Percentiles rank a stretch among this genome's conserved stretches.
phyloP scores from a whole-genome alignment of 495 filamentous ascomycete genomes.

The Lepraria neglecta region DNA sequence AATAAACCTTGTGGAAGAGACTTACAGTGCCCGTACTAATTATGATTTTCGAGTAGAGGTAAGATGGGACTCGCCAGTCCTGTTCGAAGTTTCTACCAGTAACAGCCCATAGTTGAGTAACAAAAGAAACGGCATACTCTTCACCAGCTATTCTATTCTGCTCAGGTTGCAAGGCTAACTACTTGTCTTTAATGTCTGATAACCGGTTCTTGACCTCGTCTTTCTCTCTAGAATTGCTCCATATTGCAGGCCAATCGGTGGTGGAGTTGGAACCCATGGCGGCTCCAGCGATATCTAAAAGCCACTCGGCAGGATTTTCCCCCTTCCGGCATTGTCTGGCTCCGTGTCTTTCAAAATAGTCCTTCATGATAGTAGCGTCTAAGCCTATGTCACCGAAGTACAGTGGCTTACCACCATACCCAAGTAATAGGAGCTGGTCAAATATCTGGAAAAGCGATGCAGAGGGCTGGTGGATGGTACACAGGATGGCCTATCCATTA shows the following conservation, averaged over 20 bases:
- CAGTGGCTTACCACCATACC: conserved; percentile 72
- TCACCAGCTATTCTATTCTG: no score
- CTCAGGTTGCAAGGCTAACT: no score
- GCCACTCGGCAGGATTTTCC: conserved; percentile 92
- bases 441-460: conserved; percentile 88
- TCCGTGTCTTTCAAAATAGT: conserved; percentile 78
- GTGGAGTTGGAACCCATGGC: conserved; percentile 69
- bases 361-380: conserved; percentile 64
- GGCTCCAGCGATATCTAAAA: conserved; percentile 88
- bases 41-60: no score
- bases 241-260: conserved; percentile 75
- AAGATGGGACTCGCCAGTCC: no score
- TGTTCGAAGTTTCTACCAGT: no score
- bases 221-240: conserved; percentile 71
- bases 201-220: conserved; percentile 61
- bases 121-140: no score
- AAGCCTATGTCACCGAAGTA: conserved; percentile 89
- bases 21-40: no score
- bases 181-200: conserved; percentile 60
- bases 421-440: conserved; percentile 78
- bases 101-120: no score
- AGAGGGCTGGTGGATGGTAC: conserved; percentile 90
- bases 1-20: no score
- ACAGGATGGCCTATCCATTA: conserved; percentile 79
- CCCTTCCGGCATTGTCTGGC: conserved; percentile 63